Evolutionary conservation across 257 asterid species (phyloP), one percentile per base, ranked within the genome.

Genomic region (Linaria vulgaris): DNA sequence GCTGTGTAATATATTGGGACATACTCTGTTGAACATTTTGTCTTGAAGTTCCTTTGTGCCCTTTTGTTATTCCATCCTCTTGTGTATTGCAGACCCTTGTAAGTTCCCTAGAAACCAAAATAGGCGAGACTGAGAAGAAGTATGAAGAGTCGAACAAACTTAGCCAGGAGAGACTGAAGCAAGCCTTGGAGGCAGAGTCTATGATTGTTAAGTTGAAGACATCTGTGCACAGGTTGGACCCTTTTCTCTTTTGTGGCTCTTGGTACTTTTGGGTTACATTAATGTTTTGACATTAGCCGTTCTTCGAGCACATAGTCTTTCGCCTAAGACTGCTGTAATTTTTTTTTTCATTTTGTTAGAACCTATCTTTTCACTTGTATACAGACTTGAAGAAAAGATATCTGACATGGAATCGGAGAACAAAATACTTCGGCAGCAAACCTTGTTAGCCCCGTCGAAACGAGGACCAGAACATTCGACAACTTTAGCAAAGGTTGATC

Each of bases 141-240:
- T 90, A 73, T 67, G 96, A 87, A 80, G 99, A 94, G 78, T 84
- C 99, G 19, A 87, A 68, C 74, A 90, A 90, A 80, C 86, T 94
- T 53, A 82, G 96, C 74, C 95, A 90, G 82, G 95, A 82, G 75
- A 82, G 97, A 78, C 73, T 94, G 84, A 90, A 84, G 79, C 99
- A 87, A 76, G 89, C 95, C 48, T 43, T 73, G 83, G 99, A 94
- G 25, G 96, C 99, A 56, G 99, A 94, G 83, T 81, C 96, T 22
- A 80, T 80, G 70, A 73, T 94, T 48, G 88, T 94, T 75, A 86
- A 94, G 80, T 74, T 94, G 85, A 94, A 87, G 79, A 82, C 90
- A 59, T 71, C 72, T 37, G 81, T 94, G 97, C 97, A 84, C 70
- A 81, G 74, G 99, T 94, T 68, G 48, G 71, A 37, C 24, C 37